These are phyloP conservation scores for Nemania diffusa DNA, from an alignment of 2,329 filamentous ascomycete genomes.

Conservation along the genomic window DNA sequence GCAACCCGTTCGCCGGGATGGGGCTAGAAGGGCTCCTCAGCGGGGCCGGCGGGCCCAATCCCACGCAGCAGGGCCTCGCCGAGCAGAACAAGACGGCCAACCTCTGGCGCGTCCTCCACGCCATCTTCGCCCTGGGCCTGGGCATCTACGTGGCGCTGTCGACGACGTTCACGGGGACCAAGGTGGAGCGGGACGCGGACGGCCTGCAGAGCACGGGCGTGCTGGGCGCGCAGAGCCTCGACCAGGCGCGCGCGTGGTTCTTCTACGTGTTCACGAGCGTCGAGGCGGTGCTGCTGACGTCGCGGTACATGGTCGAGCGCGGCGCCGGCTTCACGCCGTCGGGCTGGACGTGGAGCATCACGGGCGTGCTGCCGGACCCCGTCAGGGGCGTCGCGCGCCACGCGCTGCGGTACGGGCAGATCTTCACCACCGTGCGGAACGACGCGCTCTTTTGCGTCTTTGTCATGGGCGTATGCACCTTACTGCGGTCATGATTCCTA, in stretches of 20 bases:
- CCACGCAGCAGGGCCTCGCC: conserved; percentile 40
- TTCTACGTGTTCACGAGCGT: conserved; percentile 85
- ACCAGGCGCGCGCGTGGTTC: conserved; percentile 62
- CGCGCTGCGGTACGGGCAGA: conserved; percentile 72
- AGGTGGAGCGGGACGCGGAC: conserved; percentile 64
- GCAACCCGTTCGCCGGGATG: conserved; percentile 50
- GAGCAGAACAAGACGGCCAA: conserved; percentile 54
- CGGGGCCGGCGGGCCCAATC: conserved; percentile 50
- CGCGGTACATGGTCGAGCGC: conserved; percentile 75
- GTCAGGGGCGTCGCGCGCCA: conserved; percentile 70
- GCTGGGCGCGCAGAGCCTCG: conserved; percentile 44
- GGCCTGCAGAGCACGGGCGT: conserved; percentile 52
- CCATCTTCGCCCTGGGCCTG: conserved; percentile 74
- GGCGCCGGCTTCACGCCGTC: conserved; percentile 58
- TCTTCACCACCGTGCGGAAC: conserved; percentile 75
- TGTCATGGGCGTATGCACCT: conserved; percentile 71
- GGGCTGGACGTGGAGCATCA: conserved; percentile 72
- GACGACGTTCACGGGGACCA: conserved; percentile 75
- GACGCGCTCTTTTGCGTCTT: conserved; percentile 83
- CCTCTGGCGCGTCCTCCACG: conserved; percentile 79
- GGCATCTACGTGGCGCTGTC: conserved; percentile 76
- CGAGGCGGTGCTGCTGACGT: conserved; percentile 77
- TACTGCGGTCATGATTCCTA: conserved; percentile 51
- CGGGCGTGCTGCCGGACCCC: conserved; percentile 73
- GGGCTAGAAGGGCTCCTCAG: conserved; percentile 49